Conservation (phyloP, 2,329 filamentous ascomycete genomes). For the Neocatenulostroma microsporum region DNA sequence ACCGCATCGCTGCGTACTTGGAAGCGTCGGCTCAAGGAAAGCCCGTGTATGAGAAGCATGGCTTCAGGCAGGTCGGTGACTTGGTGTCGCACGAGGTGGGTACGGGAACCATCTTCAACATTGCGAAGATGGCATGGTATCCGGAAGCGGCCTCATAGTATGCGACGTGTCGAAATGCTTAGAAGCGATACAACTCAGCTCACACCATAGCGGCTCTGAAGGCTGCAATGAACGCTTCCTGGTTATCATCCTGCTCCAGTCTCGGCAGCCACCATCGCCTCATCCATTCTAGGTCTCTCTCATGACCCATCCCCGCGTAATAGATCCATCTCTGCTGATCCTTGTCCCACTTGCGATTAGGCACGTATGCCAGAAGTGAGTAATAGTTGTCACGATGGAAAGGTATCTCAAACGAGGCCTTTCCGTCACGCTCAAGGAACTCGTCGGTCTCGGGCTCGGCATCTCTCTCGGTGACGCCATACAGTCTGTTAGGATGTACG, state of each 20-base stretch:
- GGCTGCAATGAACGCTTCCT: constrained; percentile 1
- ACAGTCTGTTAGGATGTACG: constrained; percentile 28
- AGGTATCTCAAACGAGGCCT: constrained; percentile 44
- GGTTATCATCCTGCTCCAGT: neutral
- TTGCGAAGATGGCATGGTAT: constrained; percentile 4
- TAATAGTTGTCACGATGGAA: constrained; percentile 53
- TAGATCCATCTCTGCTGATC: constrained; percentile 45
- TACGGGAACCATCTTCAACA: neutral
- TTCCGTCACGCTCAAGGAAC: constrained; percentile 45
- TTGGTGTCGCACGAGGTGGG: constrained; percentile 1
- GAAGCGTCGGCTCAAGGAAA: constrained; percentile 1
- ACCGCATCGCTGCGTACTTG: constrained; percentile 3
- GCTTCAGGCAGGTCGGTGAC: constrained; percentile 2
- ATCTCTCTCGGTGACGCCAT: constrained; percentile 42
- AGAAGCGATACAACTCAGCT: no score
- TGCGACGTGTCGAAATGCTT: no score
- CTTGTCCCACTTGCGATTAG: constrained; percentile 48
- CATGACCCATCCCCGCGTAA: constrained; percentile 29
- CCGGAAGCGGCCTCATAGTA: constrained; percentile 1
- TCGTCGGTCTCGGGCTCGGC: constrained; percentile 40
- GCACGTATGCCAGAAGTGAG: constrained; percentile 51
- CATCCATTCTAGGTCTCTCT: constrained; percentile 32
- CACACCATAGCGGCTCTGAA: constrained; percentile 1
- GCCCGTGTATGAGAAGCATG: constrained; percentile 1
- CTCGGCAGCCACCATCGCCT: constrained; percentile 12